Conservation (phyloP, 2,329 filamentous ascomycete genomes). For the Incumbomyces lentus region DNA sequence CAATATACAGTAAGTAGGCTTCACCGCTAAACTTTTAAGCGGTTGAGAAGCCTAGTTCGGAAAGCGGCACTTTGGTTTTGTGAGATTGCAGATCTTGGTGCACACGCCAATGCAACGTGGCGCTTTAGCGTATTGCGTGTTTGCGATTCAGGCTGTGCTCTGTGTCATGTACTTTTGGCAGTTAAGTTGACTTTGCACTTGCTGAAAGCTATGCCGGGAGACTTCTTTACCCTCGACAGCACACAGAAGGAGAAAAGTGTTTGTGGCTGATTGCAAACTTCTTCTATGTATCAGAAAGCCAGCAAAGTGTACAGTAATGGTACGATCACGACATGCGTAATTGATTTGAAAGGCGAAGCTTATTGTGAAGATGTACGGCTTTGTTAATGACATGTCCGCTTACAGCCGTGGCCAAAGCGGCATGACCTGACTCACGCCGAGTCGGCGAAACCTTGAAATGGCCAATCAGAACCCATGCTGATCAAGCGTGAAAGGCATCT, state of each 20-base stretch:
- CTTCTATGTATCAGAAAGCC: slow-evolving; percentile 2
- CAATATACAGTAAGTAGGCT: slow-evolving; percentile 1
- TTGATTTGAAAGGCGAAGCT: background rate
- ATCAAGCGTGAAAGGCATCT: background rate
- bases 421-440: slow-evolving; percentile 1
- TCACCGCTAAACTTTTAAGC: slow-evolving; percentile 6
- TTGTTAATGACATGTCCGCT: background rate
- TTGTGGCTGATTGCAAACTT: background rate
- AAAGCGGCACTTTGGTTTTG: slow-evolving; percentile 3
- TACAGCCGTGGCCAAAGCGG: background rate
- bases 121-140: background rate
- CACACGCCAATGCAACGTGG: slow-evolving; percentile 2
- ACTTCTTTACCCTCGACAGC: background rate
- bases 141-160: background rate
- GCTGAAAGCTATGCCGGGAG: background rate
- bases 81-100: background rate
- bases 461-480: background rate
- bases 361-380: background rate
- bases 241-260: background rate
- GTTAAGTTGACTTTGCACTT: background rate
- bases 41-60: slow-evolving; percentile 5
- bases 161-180: background rate
- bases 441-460: too few relatives aligned
- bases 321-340: slow-evolving; percentile 5
- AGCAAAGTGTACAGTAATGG: background rate